These are phyloP conservation scores for Tricholoma flavovirens DNA, from an alignment of 768 basidiomycete genomes.

Conservation along the genomic window DNA sequence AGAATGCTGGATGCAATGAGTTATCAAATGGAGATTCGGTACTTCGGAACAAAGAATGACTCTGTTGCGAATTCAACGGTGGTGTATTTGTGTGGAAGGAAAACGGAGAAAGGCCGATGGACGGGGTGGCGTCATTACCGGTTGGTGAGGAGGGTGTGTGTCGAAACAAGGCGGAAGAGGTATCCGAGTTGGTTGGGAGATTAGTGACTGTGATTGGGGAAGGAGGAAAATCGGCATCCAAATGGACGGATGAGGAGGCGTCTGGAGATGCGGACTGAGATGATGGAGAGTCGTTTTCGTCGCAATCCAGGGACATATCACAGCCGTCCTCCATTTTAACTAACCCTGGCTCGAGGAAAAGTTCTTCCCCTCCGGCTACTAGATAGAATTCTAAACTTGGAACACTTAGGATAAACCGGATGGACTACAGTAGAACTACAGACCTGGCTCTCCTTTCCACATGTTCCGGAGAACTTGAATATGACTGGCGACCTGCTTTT, in stretches of 20 bases:
- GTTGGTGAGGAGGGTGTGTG: not conserved
- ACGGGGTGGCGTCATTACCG: not conserved
- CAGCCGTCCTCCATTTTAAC: slow-evolving; percentile 53
- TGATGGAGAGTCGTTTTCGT: slow-evolving; percentile 33
- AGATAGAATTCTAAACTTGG: slow-evolving; percentile 58
- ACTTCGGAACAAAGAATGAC: not conserved
- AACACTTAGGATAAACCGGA: slow-evolving; percentile 7
- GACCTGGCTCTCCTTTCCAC: slow-evolving; percentile 82
- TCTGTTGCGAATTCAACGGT: not conserved
- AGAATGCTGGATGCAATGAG: not conserved
- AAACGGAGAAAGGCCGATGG: not conserved
- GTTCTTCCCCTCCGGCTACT: slow-evolving; percentile 76
- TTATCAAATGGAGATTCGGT: not conserved
- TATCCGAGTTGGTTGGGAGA: slow-evolving; percentile 14
- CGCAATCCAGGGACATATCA: slow-evolving; percentile 40
- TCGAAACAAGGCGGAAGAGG: slow-evolving; percentile 2
- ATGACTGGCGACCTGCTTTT: slow-evolving; percentile 89
- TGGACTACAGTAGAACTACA: slow-evolving; percentile 12
- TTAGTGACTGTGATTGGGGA: slow-evolving; percentile 30
- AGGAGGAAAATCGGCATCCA: slow-evolving; percentile 39
- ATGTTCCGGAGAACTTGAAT: slow-evolving; percentile 82
- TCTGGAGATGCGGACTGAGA: slow-evolving; percentile 39
- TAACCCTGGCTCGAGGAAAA: slow-evolving; percentile 47
- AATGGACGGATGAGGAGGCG: slow-evolving; percentile 38
- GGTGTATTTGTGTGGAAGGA: not conserved